Percentiles rank a stretch among this genome's conserved stretches.
Evolutionary conservation across 2,329 filamentous ascomycete genomes (phyloP).

Genomic region (Hymenoscyphus scutula): DNA sequence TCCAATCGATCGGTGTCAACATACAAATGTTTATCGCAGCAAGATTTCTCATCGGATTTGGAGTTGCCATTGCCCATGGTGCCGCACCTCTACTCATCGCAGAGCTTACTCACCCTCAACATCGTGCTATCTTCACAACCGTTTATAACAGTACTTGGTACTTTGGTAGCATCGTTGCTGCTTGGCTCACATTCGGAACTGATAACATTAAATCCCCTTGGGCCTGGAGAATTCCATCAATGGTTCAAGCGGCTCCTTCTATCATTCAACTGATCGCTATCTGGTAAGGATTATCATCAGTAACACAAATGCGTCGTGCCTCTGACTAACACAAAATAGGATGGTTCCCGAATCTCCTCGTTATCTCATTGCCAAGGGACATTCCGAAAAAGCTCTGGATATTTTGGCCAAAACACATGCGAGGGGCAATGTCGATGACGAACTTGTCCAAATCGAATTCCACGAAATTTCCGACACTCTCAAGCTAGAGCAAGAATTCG

Average conservation of each 20-base stretch:
- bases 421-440: constrained; percentile 39
- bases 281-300: constrained; percentile 21
- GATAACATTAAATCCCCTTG: constrained; percentile 37
- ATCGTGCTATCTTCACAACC: constrained; percentile 47
- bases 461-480: constrained; percentile 46
- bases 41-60: constrained; percentile 40
- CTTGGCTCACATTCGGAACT: constrained; percentile 47
- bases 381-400: constrained; percentile 49
- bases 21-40: constrained; percentile 45
- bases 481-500: constrained; percentile 44
- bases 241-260: constrained; percentile 36
- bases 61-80: constrained; percentile 33
- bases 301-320: background rate
- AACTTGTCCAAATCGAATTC: constrained; percentile 42
- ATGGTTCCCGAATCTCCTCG: constrained; percentile 40
- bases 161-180: constrained; percentile 44
- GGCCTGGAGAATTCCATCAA: constrained; percentile 37
- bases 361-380: constrained; percentile 44
- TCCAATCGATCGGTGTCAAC: constrained; percentile 42
- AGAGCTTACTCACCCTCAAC: constrained; percentile 48
- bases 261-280: constrained; percentile 30
- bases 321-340: constrained; percentile 16
- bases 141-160: constrained; percentile 48
- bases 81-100: constrained; percentile 39
- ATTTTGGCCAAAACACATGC: constrained; percentile 49